These are phyloP conservation scores for Eimeria necatrix DNA, from an alignment of 169 alveolate species.

Conservation along the genomic window DNA sequence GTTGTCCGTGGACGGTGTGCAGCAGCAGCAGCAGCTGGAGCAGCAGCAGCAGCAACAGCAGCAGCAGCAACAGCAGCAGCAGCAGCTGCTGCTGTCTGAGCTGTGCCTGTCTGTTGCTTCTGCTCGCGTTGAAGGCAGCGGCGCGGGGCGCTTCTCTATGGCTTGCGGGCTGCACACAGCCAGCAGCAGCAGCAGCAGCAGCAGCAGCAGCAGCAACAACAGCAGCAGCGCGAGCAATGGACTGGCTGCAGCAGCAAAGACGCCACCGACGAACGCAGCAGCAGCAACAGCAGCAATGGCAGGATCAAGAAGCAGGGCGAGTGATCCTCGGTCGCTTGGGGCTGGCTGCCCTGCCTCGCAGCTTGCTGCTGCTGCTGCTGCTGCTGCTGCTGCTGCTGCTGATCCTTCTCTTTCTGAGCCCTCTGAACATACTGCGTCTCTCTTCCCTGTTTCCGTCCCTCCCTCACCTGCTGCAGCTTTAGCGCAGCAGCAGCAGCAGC, in stretches of 20 bases:
- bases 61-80: conserved; percentile 40
- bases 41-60: conserved; percentile 40
- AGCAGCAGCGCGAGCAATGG: not conserved
- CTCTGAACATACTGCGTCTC: not conserved
- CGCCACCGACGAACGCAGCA: conserved; percentile 17
- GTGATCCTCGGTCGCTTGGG: not conserved
- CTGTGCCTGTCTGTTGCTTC: conserved; percentile 5
- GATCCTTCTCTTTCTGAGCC: not conserved
- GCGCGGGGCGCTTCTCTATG: not conserved
- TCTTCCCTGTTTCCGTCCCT: not conserved
- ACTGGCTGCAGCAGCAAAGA: not conserved
- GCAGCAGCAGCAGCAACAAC: conserved; percentile 48
- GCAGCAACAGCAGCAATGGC: not conserved
- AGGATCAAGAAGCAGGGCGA: not conserved
- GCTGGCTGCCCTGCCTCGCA: not conserved
- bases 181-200: not conserved
- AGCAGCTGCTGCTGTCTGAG: conserved; percentile 20
- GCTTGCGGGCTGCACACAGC: not conserved
- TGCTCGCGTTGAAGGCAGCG: not conserved
- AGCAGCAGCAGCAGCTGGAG: not conserved
- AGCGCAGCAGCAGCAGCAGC: conserved; percentile 8
- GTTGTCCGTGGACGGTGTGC: not conserved
- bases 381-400: conserved; percentile 42
- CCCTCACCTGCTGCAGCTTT: not conserved
- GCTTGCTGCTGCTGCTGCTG: conserved; percentile 12